These are phyloP conservation scores for Mucor mucedo DNA, from an alignment of 371 early-diverging fungal genomes.

Conservation along the genomic window DNA sequence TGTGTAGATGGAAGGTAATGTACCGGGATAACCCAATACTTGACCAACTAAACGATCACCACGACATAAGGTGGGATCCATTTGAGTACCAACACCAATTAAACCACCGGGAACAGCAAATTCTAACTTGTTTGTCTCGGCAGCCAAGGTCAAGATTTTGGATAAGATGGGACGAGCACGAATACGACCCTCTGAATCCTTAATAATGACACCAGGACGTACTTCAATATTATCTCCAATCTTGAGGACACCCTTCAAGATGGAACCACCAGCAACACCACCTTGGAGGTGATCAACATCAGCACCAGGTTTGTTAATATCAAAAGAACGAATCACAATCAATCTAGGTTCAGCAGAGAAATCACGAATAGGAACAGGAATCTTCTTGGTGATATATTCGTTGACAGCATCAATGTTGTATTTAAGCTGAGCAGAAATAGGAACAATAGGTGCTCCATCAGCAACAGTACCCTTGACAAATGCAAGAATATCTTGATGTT, in stretches of 20 bases:
- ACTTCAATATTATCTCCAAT: conserved; percentile 99
- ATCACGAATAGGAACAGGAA: conserved; percentile 97
- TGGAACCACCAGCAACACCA: conserved; percentile 99
- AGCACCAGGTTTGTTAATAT: conserved; percentile 99
- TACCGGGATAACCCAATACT: conserved; percentile 96
- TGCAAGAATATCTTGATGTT: conserved; percentile 93
- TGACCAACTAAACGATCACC: conserved; percentile 99
- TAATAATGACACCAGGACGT: conserved; percentile 97
- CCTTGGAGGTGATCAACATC: conserved; percentile 96
- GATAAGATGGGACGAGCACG: conserved; percentile 94
- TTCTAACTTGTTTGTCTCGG: conserved; percentile 94
- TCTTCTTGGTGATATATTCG: conserved; percentile 99
- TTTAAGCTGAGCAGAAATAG: conserved; percentile 99
- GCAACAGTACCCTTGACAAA: conserved; percentile 98
- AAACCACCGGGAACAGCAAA: conserved; percentile 99
- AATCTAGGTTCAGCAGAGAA: conserved; percentile 92
- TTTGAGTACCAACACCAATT: conserved; percentile 99
- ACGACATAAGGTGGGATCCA: conserved; percentile 99
- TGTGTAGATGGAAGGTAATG: conserved; percentile 95
- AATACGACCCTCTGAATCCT: conserved; percentile 90
- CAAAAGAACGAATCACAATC: conserved; percentile 99
- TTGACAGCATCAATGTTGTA: conserved; percentile 99
- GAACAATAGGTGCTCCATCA: conserved; percentile 97
- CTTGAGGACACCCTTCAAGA: conserved; percentile 95
- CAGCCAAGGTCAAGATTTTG: conserved; percentile 90